Base-by-base conservation (phyloP, 495 filamentous ascomycete genomes). In the Daldinia decipiens region DNA sequence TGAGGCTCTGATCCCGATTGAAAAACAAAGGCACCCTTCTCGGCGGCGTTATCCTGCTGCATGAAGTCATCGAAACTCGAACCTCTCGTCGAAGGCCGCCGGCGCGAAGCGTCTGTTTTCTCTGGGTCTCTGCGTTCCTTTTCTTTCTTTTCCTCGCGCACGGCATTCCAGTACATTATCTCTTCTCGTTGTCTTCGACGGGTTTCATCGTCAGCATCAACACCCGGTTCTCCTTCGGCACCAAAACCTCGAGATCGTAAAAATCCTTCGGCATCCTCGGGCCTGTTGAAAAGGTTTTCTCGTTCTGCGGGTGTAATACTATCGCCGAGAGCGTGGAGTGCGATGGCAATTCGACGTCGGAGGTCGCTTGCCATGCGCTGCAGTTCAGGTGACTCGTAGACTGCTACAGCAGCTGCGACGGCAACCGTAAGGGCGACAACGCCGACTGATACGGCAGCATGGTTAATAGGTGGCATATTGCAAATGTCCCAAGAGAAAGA, bases 331-430 rank as follows among this genome's bases (percentile, higher is more conserved):
- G 86, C 86, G 74, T 94, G 90, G 27, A 97, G 80, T 15, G 92
- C 92, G 64, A 93, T 77, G 38, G 92, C 92, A 64, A 95, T 88
- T 72, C 91, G 92, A 34, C 92, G 88, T 53, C 93, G 90, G 54
- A 91, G 88, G 68, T 89, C 88, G 62, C 91, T 86, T 56, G 93
- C 85, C 82, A 91, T 91, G 80, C 89, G 87, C 73, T 91, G 88
- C 51, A 95, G 84, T 78, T 95, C 90, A 12, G 92, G 92, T 21
- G 88, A 92, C 76, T 95, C 92, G 79, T 97, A 97, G 61, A 95
- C 84, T 39, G 93, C 93, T 59, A 95, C 88, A 6, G 92, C 92
- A 45, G 92, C 92, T 64, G 92, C 92, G 29, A 93, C 88, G 36
- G 93, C 85, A 24, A 94, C 87, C 43, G 90, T 87, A 13, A 92